Percentiles rank a stretch among this genome's conserved stretches.
Conservation (phyloP, 2,329 filamentous ascomycete species). For the Botryosphaeria dothidea region DNA sequence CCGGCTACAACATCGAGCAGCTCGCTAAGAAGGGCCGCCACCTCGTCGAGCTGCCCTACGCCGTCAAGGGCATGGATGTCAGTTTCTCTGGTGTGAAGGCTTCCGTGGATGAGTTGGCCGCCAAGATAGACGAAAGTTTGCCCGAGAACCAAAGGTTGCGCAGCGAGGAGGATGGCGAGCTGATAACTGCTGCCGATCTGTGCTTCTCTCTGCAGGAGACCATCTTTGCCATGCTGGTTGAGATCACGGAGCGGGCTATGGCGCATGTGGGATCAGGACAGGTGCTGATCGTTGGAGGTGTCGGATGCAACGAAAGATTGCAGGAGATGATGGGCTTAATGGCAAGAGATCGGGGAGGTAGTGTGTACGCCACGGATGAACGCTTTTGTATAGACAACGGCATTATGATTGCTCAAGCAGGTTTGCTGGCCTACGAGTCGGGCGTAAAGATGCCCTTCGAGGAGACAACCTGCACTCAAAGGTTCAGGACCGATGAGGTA, state of each 20-base stretch:
- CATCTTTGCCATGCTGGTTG: conserved; percentile 93
- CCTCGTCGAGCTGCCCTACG: conserved; percentile 86
- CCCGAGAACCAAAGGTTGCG: conserved; percentile 40
- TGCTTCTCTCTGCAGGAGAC: conserved; percentile 97
- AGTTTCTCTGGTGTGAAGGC: conserved; percentile 92
- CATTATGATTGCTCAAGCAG: conserved; percentile 99
- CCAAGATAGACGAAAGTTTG: conserved; percentile 54
- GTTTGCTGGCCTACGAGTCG: conserved; percentile 78
- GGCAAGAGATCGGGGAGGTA: conserved; percentile 84
- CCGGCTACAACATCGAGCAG: conserved; percentile 97
- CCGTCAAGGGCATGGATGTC: conserved; percentile 98
- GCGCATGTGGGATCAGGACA: conserved; percentile 90
- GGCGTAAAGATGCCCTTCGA: conserved; percentile 76
- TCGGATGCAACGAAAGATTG: conserved; percentile 90
- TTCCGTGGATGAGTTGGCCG: conserved; percentile 76
- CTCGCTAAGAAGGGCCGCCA: conserved; percentile 72
- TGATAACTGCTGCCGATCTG: conserved; percentile 77
- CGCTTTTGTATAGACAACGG: conserved; percentile 98
- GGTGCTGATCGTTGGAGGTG: conserved; percentile 92
- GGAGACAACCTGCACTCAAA: conserved; percentile 70
- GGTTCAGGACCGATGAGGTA: conserved; percentile 54
- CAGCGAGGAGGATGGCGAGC: conserved; percentile 52
- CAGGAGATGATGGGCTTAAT: conserved; percentile 99
- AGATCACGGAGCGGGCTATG: conserved; percentile 98
- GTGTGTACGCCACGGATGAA: conserved; percentile 93